A percentile compares a stretch with the other conserved stretches of the same genome.
Evolutionary conservation across 306 rosid species (phyloP).

Genomic region (Acmispon strigosus): DNA sequence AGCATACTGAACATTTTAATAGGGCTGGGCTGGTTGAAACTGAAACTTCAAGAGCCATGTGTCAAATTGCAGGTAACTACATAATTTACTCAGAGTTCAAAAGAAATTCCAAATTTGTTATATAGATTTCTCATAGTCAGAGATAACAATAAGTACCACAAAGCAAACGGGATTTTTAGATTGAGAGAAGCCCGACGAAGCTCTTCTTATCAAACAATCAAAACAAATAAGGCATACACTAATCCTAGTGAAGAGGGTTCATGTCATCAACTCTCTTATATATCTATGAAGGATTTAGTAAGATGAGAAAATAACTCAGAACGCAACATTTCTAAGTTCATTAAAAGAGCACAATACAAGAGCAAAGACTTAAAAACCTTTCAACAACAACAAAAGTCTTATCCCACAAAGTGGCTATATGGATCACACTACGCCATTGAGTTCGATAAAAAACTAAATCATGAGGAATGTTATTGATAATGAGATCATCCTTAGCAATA

Average conservation of each 20-base stretch:
- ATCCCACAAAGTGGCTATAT: too few relatives aligned
- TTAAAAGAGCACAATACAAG: neutral
- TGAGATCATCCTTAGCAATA: too few relatives aligned
- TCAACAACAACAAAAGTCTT: neutral
- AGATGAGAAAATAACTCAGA: neutral
- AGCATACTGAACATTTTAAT: too few relatives aligned
- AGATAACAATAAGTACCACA: neutral
- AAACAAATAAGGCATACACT: neutral
- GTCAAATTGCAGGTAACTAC: slow-evolving; percentile 1
- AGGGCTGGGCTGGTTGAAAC: too few relatives aligned
- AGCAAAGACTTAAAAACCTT: neutral
- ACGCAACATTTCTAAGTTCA: neutral
- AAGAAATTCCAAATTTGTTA: neutral
- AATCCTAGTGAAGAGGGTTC: neutral
- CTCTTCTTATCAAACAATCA: neutral
- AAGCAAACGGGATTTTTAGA: neutral
- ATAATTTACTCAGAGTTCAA: neutral
- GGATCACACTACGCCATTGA: too few relatives aligned
- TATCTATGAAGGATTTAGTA: neutral
- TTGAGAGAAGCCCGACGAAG: neutral
- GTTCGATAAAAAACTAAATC: too few relatives aligned
- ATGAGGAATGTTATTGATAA: too few relatives aligned
- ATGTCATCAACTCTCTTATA: neutral
- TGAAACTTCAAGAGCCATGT: too few relatives aligned
- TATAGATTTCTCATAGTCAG: neutral